phyloP scores from a whole-genome alignment of 225 moss, liverwort and hornwort genomes.

The Polytrichum commune region DNA sequence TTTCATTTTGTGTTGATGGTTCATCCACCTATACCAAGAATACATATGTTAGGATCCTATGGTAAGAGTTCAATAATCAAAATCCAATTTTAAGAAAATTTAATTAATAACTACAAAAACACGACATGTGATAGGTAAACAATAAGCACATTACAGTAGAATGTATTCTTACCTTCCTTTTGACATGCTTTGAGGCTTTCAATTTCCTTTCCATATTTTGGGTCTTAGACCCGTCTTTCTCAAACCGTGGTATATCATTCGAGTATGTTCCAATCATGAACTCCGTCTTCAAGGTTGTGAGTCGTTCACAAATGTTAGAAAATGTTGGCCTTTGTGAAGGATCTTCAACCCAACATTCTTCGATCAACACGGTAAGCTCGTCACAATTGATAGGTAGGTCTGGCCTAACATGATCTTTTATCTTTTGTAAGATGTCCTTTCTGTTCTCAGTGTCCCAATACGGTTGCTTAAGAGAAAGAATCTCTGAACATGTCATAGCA shows the following conservation, averaged over 20 bases:
- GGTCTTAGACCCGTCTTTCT: no score
- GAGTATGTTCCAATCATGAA: not conserved
- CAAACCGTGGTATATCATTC: no score
- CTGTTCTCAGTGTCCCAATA: not conserved
- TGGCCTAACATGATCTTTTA: not conserved
- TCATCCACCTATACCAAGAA: not conserved
- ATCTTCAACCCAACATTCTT: constrained; percentile 1
- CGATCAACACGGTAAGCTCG: not conserved
- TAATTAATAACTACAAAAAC: not conserved
- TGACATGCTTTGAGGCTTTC: no score
- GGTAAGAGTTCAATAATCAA: not conserved
- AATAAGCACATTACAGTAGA: no score
- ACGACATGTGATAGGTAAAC: no score
- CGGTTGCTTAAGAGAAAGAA: not conserved
- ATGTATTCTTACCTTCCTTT: no score
- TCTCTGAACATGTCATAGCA: not conserved
- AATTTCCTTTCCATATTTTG: no score
- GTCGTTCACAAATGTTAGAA: not conserved
- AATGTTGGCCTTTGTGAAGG: constrained; percentile 1
- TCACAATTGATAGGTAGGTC: not conserved
- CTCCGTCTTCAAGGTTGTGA: not conserved
- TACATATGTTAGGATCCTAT: not conserved
- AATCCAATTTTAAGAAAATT: not conserved
- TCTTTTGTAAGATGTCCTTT: not conserved
- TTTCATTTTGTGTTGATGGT: not conserved